Base-by-base conservation (phyloP, 2,329 filamentous ascomycete genomes). In the Paramyrothecium roridum region DNA sequence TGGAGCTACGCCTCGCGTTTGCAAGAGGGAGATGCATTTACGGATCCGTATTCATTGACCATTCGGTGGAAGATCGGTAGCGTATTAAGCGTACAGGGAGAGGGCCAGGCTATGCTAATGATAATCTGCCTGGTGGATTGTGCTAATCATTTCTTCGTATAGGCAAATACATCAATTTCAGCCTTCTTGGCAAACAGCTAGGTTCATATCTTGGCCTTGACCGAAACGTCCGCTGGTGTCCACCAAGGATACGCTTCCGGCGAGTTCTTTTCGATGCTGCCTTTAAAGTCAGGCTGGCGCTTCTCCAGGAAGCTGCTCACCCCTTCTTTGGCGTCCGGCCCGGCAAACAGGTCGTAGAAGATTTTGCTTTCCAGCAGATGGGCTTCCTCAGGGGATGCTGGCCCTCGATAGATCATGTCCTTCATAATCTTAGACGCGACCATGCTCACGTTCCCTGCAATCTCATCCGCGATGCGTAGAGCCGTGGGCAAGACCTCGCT, bases 231-330 rank as follows among this genome's bases (percentile, higher is more conserved):
- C 23, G 69, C 69, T 13, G 81, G 79, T 50, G 79, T 72, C 86
- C 87, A 90, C 88, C 87, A 91, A 0, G 87, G 88, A 70, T 85
- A 88, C 16, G 76, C 77, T 1, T 70, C 68, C 2, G 87, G 85
- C 10, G 79, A 76, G 56, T 88, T 81, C 33, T 80, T 75, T 21
- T 84, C 81, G 71, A 89, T 78, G 8, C 77, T 83, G 2, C 78
- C 87, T 37, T 72, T 75, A 63, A 91, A 90, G 13, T 80, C 74
- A 1, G 86, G 83, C 55, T 78, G 76, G 51, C 88, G 76, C 76
- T 90, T 90, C 72, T 90, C 76, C 66, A 89, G 70, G 68, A 91
- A 91, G n/a, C 85, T 85, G 53, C 77, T 66, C 8, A 90, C 82
- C 3, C 87, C 88, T 67, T 91, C 88, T 37, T 79, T 79, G 52